A percentile compares a stretch with the other conserved stretches of the same genome.
Conservation (phyloP, 805 yeast species). For the Wilhelminamyces savonicus region DNA sequence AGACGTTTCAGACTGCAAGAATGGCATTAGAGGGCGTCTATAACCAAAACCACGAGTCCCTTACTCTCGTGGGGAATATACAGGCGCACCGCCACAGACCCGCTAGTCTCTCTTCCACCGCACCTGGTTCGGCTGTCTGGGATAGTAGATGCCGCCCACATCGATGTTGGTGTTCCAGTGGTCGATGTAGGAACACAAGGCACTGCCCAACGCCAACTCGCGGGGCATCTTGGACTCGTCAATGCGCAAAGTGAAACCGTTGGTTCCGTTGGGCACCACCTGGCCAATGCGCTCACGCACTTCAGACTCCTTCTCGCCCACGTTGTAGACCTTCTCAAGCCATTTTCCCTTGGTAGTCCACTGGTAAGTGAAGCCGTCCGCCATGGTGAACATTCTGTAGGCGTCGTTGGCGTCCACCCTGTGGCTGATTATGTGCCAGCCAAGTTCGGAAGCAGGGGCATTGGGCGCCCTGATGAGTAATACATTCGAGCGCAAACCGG, state of each 20-base stretch:
- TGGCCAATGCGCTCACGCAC: constrained; percentile 59
- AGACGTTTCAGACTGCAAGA: no score
- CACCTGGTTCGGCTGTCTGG: constrained; percentile 43
- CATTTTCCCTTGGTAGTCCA: constrained; percentile 59
- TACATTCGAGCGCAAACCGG: constrained; percentile 56
- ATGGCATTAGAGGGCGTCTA: no score
- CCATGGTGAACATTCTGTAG: constrained; percentile 53
- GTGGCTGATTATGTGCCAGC: constrained; percentile 59
- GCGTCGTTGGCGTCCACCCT: constrained; percentile 56
- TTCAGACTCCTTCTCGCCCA: constrained; percentile 61
- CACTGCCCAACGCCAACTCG: constrained; percentile 54
- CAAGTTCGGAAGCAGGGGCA: constrained; percentile 48
- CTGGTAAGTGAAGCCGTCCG: constrained; percentile 57
- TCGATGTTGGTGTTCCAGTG: constrained; percentile 60
- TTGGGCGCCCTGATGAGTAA: constrained; percentile 46
- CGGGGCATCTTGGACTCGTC: constrained; percentile 52
- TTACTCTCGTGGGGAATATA: no score
- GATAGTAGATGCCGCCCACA: constrained; percentile 61
- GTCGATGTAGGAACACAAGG: constrained; percentile 55
- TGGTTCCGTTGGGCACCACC: constrained; percentile 45
- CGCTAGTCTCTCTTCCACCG: constrained; percentile 50
- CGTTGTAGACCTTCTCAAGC: constrained; percentile 50
- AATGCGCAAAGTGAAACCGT: constrained; percentile 49
- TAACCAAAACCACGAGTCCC: no score
- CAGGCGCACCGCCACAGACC: no score